Evolutionary conservation across 345 rosid species (phyloP), one percentile per base, ranked within the genome.

Genomic region (Citrus maxima): DNA sequence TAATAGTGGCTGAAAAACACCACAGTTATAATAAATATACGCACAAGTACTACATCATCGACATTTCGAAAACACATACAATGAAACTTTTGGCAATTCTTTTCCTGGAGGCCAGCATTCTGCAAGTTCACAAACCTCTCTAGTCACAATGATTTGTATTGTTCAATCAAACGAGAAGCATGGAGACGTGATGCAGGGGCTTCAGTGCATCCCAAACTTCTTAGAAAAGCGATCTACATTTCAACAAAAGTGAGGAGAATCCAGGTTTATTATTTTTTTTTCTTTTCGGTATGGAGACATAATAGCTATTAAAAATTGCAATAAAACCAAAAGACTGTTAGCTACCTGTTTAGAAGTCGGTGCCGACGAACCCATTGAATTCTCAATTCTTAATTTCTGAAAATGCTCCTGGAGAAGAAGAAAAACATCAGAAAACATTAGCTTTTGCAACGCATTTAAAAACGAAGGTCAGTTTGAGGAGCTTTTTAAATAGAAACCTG

Each of bases 161-260:
- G 98, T 83, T 95, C 98, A 25, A 95, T 95, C 88, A 95, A 81
- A 68, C 85, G 90, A 22, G 93, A 95, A 27, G 97, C 98, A 86
- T 95, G 97, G 77, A 93, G 98, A 75, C 97, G 93, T 58, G 99
- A 95, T 72, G 96, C 82, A 40, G 99, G 98, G 58, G 81, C 10
- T 55, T 86, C 80, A 7, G 94, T 93, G 87, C 99, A 95, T 78
- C 98, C 98, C 88, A 95, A 82, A 73, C 82, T 93, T 80, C 86
- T 91, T 42, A 93, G 87, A 82, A 89, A 95, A 6, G 93, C 86
- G 38, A 89, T 86, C 99, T 93, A 82, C 74, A 79, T 67, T 49
- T 32, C 46, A 35, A 6, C 6, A 60, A 38, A n/a, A 6, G 22
- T 18, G 22, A 54, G 6, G 58, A 4, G 58, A 54, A 16, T 54